Evolutionary conservation across 2,329 filamentous ascomycete species (phyloP).

Genomic region (Trichocomaceae sp.): DNA sequence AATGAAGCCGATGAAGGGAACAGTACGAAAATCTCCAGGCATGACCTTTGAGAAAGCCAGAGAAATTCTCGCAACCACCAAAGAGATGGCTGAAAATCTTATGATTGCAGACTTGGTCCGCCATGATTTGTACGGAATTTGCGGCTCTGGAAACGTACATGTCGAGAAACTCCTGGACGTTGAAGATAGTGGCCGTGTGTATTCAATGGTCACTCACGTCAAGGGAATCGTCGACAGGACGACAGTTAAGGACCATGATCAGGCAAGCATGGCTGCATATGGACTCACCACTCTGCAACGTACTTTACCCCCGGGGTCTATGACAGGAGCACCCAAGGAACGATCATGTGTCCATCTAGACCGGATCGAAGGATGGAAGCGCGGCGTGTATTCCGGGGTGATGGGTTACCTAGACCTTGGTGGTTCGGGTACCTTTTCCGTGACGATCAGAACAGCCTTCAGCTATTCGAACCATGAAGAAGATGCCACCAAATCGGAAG

Average conservation of each 20-base stretch:
- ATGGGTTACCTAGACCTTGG: constrained; percentile 84
- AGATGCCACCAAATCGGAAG: constrained; percentile 19
- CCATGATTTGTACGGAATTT: constrained; percentile 83
- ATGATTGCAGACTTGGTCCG: constrained; percentile 98
- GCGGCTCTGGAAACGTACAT: constrained; percentile 63
- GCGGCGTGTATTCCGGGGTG: constrained; percentile 80
- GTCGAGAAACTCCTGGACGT: constrained; percentile 77
- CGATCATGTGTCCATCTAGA: constrained; percentile 77
- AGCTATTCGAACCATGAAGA: constrained; percentile 25
- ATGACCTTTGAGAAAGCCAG: constrained; percentile 68
- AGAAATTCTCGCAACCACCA: constrained; percentile 66
- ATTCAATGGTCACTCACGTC: constrained; percentile 84
- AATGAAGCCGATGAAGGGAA: constrained; percentile 95
- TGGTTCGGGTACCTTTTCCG: constrained; percentile 82
- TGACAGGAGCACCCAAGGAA: constrained; percentile 96
- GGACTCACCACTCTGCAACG: constrained; percentile 71
- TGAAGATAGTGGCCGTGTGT: constrained; percentile 86
- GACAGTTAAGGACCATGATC: constrained; percentile 24
- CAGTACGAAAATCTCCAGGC: constrained; percentile 67
- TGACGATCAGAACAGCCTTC: constrained; percentile 79
- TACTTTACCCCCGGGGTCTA: constrained; percentile 80
- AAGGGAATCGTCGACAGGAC: constrained; percentile 50
- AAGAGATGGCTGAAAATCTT: constrained; percentile 90
- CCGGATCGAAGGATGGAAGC: constrained; percentile 56
- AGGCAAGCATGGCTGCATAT: constrained; percentile 29